A percentile compares a stretch with the other conserved stretches of the same genome.
Evolutionary conservation across 768 basidiomycete genomes (phyloP).

Genomic region (Termitomyces titanicus): DNA sequence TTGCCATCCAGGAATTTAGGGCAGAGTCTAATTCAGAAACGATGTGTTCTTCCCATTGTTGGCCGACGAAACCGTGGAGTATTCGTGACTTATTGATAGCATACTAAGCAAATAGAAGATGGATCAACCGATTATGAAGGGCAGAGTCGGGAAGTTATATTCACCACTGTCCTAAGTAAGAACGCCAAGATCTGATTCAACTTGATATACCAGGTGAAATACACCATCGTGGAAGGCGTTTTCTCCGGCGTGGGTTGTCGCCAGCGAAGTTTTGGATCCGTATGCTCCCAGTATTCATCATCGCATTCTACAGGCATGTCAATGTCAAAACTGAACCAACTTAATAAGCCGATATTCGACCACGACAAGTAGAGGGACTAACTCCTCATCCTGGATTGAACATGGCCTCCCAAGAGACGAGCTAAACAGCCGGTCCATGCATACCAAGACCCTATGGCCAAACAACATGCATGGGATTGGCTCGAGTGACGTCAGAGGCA

Average conservation of each 20-base stretch:
- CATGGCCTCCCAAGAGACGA: conserved; percentile 66
- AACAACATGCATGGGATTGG: neutral
- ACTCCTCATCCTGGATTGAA: conserved; percentile 81
- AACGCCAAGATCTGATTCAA: conserved; percentile 67
- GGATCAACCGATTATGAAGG: neutral
- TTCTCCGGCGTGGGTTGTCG: conserved; percentile 54
- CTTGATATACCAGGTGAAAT: conserved; percentile 54
- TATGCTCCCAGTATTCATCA: conserved; percentile 73
- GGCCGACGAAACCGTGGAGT: conserved; percentile 55
- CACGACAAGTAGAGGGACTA: conserved; percentile 22
- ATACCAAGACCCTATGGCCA: conserved; percentile 44
- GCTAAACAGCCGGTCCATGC: conserved; percentile 49
- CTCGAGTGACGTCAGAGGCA: neutral
- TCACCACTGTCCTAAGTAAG: conserved; percentile 58
- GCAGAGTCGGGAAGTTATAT: conserved; percentile 15
- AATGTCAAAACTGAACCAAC: conserved; percentile 57
- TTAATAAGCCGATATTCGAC: neutral
- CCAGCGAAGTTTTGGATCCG: conserved; percentile 56
- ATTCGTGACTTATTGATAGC: conserved; percentile 76
- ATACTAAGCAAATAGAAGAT: conserved; percentile 44
- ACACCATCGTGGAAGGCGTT: conserved; percentile 52
- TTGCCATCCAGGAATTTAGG: conserved; percentile 65
- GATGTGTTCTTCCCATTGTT: conserved; percentile 62
- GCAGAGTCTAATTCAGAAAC: conserved; percentile 70
- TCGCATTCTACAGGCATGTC: conserved; percentile 64